Percentiles rank a stretch among this genome's conserved stretches.
phyloP scores from a whole-genome alignment of 2,329 filamentous ascomycete genomes.

The Colletotrichum endophyticum region DNA sequence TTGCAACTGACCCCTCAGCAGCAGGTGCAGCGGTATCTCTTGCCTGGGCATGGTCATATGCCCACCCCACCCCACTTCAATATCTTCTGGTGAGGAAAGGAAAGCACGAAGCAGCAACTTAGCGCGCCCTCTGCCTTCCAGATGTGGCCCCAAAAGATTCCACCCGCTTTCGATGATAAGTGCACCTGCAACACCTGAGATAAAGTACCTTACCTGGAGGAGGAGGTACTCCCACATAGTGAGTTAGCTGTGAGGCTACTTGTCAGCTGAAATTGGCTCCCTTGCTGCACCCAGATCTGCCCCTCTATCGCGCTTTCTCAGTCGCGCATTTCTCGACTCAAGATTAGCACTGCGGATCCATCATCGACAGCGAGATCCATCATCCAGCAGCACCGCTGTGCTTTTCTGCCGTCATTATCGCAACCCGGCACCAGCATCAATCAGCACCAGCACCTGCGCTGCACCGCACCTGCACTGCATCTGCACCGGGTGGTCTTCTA shows the following conservation, averaged over 20 bases:
- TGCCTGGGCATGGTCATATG: background rate
- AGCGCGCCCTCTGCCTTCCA: background rate
- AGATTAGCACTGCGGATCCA: background rate
- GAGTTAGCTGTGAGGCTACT: accelerated
- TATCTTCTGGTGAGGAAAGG: background rate
- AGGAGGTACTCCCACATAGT: background rate
- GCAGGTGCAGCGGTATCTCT: background rate
- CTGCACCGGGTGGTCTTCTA: background rate
- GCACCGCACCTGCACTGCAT: background rate
- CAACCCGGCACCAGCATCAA: background rate
- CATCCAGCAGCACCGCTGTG: background rate
- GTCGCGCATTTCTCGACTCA: background rate
- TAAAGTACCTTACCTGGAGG: background rate
- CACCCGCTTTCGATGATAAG: background rate
- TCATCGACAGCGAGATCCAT: background rate
- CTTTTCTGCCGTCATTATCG: background rate
- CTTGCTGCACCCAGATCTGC: background rate
- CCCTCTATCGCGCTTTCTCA: background rate
- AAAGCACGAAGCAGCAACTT: background rate
- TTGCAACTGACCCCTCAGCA: background rate
- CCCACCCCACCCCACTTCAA: background rate
- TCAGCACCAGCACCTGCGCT: background rate
- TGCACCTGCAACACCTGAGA: background rate
- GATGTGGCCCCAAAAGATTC: background rate
- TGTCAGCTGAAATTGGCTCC: background rate